Evolutionary conservation across 2,329 filamentous ascomycete species (phyloP).

Genomic region (Ophidiomyces ophidiicola): DNA sequence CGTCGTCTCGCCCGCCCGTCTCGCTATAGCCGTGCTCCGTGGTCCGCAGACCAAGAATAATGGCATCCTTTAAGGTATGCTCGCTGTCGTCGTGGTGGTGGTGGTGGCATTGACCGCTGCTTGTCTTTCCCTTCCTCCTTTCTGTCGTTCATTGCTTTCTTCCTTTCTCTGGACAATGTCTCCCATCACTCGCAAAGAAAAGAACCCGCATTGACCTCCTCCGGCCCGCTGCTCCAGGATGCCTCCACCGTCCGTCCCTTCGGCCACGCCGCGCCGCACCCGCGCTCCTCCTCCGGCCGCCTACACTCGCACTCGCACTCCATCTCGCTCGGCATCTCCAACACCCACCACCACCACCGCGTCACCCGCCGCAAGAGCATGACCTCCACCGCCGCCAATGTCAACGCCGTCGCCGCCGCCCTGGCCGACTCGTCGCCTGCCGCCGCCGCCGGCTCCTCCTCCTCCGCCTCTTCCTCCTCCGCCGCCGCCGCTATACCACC

Average conservation of each 20-base stretch:
- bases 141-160: background rate
- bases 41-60: background rate
- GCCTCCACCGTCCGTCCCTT: constrained; percentile 47
- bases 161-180: background rate
- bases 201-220: background rate
- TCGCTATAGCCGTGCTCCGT: background rate
- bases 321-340: constrained; percentile 62
- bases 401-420: constrained; percentile 43
- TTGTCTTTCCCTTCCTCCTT: background rate
- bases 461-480: constrained; percentile 40
- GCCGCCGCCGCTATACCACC: constrained; percentile 50
- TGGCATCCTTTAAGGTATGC: constrained; percentile 11
- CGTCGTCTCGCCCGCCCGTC: background rate
- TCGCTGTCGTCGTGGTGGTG: no score
- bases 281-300: constrained; percentile 55
- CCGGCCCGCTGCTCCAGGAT: constrained; percentile 15
- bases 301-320: constrained; percentile 69
- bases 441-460: constrained; percentile 43
- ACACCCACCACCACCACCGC: constrained; percentile 73
- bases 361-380: constrained; percentile 91
- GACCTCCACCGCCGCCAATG: constrained; percentile 58
- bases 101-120: no score
- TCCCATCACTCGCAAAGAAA: no score
- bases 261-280: constrained; percentile 49
- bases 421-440: constrained; percentile 48